These are phyloP conservation scores for Alternaria brassicae DNA, from an alignment of 2,329 filamentous ascomycete genomes.

Conservation along the genomic window DNA sequence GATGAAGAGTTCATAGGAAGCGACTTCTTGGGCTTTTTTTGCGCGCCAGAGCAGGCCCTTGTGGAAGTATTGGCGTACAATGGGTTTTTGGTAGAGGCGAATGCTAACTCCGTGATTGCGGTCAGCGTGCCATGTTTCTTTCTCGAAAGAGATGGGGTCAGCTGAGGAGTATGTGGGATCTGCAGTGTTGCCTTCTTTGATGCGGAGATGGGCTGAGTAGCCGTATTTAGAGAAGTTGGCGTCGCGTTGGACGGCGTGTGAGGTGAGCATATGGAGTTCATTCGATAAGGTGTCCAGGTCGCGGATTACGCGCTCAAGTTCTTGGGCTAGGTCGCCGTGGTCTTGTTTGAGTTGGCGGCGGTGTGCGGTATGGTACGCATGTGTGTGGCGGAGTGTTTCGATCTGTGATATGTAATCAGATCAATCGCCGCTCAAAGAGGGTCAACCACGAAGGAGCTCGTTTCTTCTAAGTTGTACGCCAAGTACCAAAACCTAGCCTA, in stretches of 20 bases:
- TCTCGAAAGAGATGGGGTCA: constrained; percentile 40
- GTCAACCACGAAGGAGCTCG: no score
- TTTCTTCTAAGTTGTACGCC: no score
- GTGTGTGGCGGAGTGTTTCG: constrained; percentile 59
- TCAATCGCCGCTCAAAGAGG: background rate
- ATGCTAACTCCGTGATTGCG: constrained; percentile 55
- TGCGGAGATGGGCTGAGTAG: constrained; percentile 64
- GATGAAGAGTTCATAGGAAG: constrained; percentile 69
- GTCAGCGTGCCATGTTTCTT: constrained; percentile 47
- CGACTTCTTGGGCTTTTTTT: constrained; percentile 65
- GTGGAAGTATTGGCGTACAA: constrained; percentile 71
- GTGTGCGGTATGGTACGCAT: constrained; percentile 61
- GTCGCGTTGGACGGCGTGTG: constrained; percentile 63
- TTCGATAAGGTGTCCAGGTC: constrained; percentile 61
- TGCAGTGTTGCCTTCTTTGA: constrained; percentile 30
- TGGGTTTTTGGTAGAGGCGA: constrained; percentile 65
- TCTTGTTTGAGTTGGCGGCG: constrained; percentile 57
- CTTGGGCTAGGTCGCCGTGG: constrained; percentile 61
- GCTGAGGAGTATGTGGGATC: constrained; percentile 13
- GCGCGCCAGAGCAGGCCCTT: constrained; percentile 69
- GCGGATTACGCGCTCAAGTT: constrained; percentile 63
- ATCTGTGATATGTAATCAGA: constrained; percentile 28
- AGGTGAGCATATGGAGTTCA: constrained; percentile 63
- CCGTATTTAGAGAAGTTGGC: constrained; percentile 70
- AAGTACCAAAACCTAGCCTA: no score